Percentiles rank a stretch among this genome's conserved stretches.
Conservation (phyloP, 2,329 filamentous ascomycete species). For the Nothopassalora personata region DNA sequence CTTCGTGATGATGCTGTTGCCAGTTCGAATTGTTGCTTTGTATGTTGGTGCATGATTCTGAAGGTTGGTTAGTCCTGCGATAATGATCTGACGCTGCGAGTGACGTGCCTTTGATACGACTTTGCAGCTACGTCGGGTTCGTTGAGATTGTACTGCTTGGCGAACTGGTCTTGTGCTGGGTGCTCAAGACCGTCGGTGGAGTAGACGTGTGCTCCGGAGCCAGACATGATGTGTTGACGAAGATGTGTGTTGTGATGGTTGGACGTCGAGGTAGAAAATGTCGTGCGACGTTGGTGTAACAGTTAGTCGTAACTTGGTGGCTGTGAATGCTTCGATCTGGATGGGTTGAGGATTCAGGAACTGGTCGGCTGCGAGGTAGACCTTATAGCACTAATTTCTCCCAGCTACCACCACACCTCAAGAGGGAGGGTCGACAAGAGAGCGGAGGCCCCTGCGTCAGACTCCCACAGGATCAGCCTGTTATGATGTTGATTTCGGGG, state of each 20-base stretch:
- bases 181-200: constrained; percentile 8
- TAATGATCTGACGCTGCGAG: background rate
- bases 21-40: constrained; percentile 44
- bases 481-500: constrained; percentile 6
- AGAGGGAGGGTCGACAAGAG: constrained; percentile 1
- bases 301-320: background rate
- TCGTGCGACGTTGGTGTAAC: background rate
- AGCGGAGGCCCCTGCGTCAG: constrained; percentile 24
- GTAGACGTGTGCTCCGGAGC: constrained; percentile 6
- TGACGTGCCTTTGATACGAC: constrained; percentile 41
- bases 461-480: constrained; percentile 11
- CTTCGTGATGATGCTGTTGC: constrained; percentile 43
- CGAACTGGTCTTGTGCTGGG: constrained; percentile 40
- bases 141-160: constrained; percentile 40
- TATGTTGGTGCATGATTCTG: constrained; percentile 49
- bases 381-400: background rate
- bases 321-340: background rate
- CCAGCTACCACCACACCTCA: background rate
- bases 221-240: constrained; percentile 1
- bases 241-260: background rate
- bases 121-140: constrained; percentile 38
- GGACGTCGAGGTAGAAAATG: background rate
- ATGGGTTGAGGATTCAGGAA: background rate
- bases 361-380: background rate
- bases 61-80: constrained; percentile 5